These are phyloP conservation scores for Aspergillus taichungensis DNA, from an alignment of 495 filamentous ascomycete genomes.

Conservation along the genomic window DNA sequence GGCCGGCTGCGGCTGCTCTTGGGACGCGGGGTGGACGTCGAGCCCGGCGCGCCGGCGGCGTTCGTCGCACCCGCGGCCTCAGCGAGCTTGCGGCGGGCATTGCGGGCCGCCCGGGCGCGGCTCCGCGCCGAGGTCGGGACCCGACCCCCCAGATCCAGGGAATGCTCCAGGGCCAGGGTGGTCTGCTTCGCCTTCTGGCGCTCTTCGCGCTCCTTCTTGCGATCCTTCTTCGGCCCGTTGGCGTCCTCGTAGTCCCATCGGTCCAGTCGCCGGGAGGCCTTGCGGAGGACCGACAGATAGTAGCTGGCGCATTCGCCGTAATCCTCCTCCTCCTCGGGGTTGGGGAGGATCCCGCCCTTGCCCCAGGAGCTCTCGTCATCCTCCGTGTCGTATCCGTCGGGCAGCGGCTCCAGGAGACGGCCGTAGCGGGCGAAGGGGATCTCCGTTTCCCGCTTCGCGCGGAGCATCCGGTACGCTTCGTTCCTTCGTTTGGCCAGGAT, in stretches of 20 bases:
- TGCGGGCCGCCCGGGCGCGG: slow-evolving; percentile 16
- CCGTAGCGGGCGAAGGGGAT: slow-evolving; percentile 55
- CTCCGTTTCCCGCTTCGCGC: slow-evolving; percentile 50
- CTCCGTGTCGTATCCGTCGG: slow-evolving; percentile 71
- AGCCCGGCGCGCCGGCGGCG: slow-evolving; percentile 14
- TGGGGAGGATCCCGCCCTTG: slow-evolving; percentile 58
- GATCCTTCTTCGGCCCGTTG: slow-evolving; percentile 37
- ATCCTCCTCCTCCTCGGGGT: slow-evolving; percentile 58
- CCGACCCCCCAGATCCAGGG: slow-evolving; percentile 6
- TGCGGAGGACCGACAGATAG: slow-evolving; percentile 63
- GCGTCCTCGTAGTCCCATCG: slow-evolving; percentile 58
- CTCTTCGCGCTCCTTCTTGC: slow-evolving; percentile 36
- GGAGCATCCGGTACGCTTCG: slow-evolving; percentile 53
- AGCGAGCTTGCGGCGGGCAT: slow-evolving; percentile 32
- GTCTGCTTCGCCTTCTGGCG: slow-evolving; percentile 24
- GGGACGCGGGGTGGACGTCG: slow-evolving; percentile 15
- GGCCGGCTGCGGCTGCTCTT: slow-evolving; percentile 25
- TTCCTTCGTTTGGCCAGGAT: slow-evolving; percentile 65
- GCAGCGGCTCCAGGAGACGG: slow-evolving; percentile 54
- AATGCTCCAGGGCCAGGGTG: slow-evolving; percentile 10
- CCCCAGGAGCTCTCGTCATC: slow-evolving; percentile 58
- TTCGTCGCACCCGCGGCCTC: slow-evolving; percentile 18
- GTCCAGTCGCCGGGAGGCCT: slow-evolving; percentile 58
- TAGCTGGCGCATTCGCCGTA: slow-evolving; percentile 69
- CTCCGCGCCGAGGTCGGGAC: slow-evolving; percentile 11